phyloP scores from a whole-genome alignment of 805 yeast genomes.

The Wickerhamiella sorbophila region DNA sequence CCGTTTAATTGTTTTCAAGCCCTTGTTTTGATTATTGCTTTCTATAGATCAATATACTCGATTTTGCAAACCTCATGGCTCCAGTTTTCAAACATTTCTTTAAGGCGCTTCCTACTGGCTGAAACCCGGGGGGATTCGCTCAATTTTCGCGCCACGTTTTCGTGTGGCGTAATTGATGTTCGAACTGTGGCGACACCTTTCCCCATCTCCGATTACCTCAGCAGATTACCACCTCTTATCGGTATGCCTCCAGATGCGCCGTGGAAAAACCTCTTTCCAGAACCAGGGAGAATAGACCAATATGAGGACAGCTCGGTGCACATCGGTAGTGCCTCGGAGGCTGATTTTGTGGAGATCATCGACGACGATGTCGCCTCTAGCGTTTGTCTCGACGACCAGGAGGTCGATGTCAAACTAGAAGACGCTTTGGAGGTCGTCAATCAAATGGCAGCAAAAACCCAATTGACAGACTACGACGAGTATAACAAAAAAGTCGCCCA shows the following conservation, averaged over 20 bases:
- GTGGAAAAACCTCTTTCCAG: not conserved
- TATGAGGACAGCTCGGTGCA: not conserved
- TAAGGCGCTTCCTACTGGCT: too few species aligned
- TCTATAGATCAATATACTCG: not conserved
- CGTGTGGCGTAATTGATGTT: too few species aligned
- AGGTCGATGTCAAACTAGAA: slow-evolving; percentile 19
- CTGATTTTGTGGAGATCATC: slow-evolving; percentile 6
- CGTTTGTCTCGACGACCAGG: slow-evolving; percentile 20
- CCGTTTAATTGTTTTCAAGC: too few species aligned
- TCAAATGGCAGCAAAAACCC: slow-evolving; percentile 2
- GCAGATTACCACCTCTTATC: too few species aligned
- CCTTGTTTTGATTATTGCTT: not conserved
- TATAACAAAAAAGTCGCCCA: slow-evolving; percentile 20
- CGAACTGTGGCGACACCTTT: too few species aligned
- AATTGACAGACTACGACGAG: slow-evolving; percentile 19
- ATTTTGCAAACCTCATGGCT: not conserved
- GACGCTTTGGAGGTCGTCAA: slow-evolving; percentile 17
- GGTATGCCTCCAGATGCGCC: not conserved
- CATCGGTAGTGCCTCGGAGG: not conserved
- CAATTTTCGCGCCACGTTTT: too few species aligned
- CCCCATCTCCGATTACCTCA: too few species aligned
- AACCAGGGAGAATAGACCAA: not conserved
- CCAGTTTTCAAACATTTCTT: not conserved
- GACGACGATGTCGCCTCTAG: slow-evolving; percentile 22
- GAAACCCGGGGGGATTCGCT: too few species aligned